Conservation (phyloP, 257 asterid species). For the Salvia hispanica region DNA sequence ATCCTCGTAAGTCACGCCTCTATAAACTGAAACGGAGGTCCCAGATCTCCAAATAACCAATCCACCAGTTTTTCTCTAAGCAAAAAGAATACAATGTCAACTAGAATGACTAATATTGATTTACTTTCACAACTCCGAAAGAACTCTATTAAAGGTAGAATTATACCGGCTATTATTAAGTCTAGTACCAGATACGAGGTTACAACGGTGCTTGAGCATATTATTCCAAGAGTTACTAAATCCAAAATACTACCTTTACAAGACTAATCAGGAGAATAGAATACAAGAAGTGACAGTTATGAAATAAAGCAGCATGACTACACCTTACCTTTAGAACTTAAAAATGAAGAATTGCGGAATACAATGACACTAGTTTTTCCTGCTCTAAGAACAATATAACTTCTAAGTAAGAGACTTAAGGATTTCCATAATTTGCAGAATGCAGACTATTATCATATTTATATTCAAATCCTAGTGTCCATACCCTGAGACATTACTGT, state of each 20-base stretch:
- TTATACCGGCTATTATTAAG: conserved; percentile 3
- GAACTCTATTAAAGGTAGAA: not conserved
- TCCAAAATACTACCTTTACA: conserved; percentile 3
- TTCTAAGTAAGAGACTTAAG: not conserved
- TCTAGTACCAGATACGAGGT: not conserved
- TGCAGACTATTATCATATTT: not conserved
- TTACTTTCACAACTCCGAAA: not conserved
- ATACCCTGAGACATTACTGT: conserved; percentile 13
- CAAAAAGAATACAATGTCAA: conserved; percentile 32
- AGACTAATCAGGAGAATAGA: conserved; percentile 14
- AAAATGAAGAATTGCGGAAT: not conserved
- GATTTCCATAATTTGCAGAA: conserved; percentile 10
- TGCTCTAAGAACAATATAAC: conserved; percentile 15
- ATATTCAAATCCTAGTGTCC: conserved; percentile 13
- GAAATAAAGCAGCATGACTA: conserved; percentile 5
- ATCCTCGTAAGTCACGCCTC: conserved; percentile 73
- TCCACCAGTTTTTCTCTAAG: conserved; percentile 95
- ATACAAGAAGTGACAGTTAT: not conserved
- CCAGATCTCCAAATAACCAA: conserved; percentile 97
- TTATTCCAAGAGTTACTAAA: conserved; percentile 4
- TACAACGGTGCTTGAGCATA: conserved; percentile 4
- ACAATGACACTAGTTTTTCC: conserved; percentile 24
- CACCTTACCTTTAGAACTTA: not conserved
- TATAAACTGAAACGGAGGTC: conserved; percentile 77
- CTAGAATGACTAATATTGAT: conserved; percentile 16